These are phyloP conservation scores for Phytophthora hybrid DNA, from an alignment of 352 stramenopile genomes.

Conservation along the genomic window DNA sequence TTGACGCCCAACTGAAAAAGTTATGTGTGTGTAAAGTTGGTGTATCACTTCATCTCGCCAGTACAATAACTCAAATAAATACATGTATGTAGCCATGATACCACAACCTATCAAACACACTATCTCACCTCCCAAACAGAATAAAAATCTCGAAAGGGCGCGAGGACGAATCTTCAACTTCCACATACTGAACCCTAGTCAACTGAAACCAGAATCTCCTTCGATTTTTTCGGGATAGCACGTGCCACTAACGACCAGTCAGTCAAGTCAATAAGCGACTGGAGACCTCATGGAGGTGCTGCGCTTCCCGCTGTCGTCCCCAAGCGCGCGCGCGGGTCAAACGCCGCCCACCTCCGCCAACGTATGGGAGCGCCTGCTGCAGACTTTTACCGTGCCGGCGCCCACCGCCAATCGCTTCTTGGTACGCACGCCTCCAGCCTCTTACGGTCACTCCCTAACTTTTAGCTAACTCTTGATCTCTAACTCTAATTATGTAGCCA, in stretches of 20 bases:
- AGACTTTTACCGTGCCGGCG: constrained; percentile 47
- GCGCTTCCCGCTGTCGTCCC: constrained; percentile 20
- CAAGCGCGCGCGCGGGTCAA: background rate
- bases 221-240: constrained; percentile 16
- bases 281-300: constrained; percentile 28
- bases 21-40: too few species aligned
- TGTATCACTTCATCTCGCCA: too few species aligned
- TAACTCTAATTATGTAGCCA: constrained; percentile 35
- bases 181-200: background rate
- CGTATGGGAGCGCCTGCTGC: constrained; percentile 65
- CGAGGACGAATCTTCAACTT: constrained; percentile 22
- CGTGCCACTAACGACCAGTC: constrained; percentile 15
- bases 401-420: constrained; percentile 51
- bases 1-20: too few species aligned
- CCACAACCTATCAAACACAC: background rate
- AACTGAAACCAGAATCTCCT: background rate
- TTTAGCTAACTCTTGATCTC: background rate
- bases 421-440: constrained; percentile 26
- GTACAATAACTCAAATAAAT: background rate
- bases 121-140: background rate
- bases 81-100: background rate
- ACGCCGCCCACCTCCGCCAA: constrained; percentile 22
- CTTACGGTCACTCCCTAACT: too few species aligned
- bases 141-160: constrained; percentile 21
- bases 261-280: constrained; percentile 10